phyloP scores from a whole-genome alignment of 164 flowering plant genomes.

The grape (Vitis vinifera) region ASM3070453v1 NC_081815.1:3006501-3007000 shows the following conservation, averaged over 20 bases:
- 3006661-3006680: background rate
- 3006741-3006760: slow-evolving; percentile 63
- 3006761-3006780: slow-evolving; percentile 63
- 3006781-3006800: slow-evolving; percentile 53
- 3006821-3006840: slow-evolving; percentile 69
- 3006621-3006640: slow-evolving; percentile 1
- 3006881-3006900: background rate
- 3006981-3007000: no score
- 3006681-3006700: background rate
- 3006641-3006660: background rate
- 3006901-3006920: no score
- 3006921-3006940: background rate
- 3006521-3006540: slow-evolving; percentile 65
- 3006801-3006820: slow-evolving; percentile 90
- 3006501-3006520: slow-evolving; percentile 67
- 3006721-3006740: slow-evolving; percentile 69
- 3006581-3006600: slow-evolving; percentile 92
- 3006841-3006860: background rate
- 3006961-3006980: no score
- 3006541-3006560: slow-evolving; percentile 87
- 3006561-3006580: slow-evolving; percentile 89
- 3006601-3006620: slow-evolving; percentile 34
- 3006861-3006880: background rate
- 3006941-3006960: background rate
- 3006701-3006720: slow-evolving; percentile 81